Evolutionary conservation across 768 basidiomycete genomes (phyloP).

Genomic region (Lactarius trivialis): DNA sequence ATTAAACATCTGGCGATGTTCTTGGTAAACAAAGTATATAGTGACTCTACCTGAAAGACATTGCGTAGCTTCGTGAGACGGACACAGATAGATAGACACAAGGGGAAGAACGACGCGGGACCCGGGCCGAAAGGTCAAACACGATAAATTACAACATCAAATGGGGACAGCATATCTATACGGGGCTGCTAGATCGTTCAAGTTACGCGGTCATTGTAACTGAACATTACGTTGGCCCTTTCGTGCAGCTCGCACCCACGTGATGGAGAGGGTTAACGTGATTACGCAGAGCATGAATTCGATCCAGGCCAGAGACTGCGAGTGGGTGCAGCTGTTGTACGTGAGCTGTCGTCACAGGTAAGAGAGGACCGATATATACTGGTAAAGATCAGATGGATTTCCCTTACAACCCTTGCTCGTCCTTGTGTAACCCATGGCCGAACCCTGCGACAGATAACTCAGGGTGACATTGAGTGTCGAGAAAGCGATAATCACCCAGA

Average conservation of each 20-base stretch:
- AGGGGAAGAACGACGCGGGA: background rate
- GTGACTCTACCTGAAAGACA: constrained; percentile 15
- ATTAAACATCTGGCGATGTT: background rate
- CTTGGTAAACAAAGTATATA: background rate
- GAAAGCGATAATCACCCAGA: constrained; percentile 59
- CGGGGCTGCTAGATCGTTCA: background rate
- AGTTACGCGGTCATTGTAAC: background rate
- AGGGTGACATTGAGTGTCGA: background rate
- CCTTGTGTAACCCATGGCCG: constrained; percentile 46
- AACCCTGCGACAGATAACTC: constrained; percentile 40
- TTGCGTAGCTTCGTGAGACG: background rate
- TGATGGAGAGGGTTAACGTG: constrained; percentile 49
- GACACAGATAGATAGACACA: background rate
- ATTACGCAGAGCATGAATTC: constrained; percentile 58
- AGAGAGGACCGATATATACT: background rate
- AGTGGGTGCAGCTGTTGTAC: constrained; percentile 48
- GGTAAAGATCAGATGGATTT: background rate
- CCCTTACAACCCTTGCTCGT: background rate
- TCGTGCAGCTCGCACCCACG: constrained; percentile 37
- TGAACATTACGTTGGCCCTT: background rate
- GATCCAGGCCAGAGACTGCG: constrained; percentile 64
- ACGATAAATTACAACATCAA: background rate
- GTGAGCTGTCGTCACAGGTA: background rate
- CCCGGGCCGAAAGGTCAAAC: background rate
- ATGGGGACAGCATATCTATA: background rate